These are phyloP conservation scores for Mortierella sp. DNA, from an alignment of 371 early-diverging fungal species.

Conservation along the genomic window DNA sequence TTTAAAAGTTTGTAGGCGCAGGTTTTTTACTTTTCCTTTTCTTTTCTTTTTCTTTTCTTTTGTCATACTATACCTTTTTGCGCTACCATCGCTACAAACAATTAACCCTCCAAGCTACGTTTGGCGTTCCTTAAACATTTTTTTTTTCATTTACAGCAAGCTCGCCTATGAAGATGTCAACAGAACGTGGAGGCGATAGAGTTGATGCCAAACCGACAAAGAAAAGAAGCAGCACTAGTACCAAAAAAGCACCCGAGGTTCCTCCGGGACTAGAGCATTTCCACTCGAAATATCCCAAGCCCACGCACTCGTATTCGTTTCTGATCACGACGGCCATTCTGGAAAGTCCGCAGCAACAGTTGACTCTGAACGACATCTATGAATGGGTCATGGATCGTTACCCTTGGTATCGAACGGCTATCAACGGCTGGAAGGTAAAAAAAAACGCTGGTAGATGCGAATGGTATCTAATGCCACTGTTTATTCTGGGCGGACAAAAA, in stretches of 20 bases:
- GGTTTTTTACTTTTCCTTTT: conserved; percentile 1
- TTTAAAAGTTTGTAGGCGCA: conserved; percentile 5
- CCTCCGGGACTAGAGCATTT: conserved; percentile 37
- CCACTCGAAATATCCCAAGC: conserved; percentile 63
- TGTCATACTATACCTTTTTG: neutral
- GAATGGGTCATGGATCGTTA: conserved; percentile 87
- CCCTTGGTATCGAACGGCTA: conserved; percentile 81
- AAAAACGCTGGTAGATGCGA: neutral
- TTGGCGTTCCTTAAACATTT: neutral
- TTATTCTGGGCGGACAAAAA: no score
- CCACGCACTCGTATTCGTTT: conserved; percentile 93
- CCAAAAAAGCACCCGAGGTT: conserved; percentile 26
- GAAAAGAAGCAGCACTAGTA: conserved; percentile 15
- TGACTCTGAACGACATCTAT: conserved; percentile 95
- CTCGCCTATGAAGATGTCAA: conserved; percentile 15
- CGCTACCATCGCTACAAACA: neutral
- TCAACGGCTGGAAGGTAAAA: conserved; percentile 88
- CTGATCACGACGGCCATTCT: conserved; percentile 94
- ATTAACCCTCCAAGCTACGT: neutral
- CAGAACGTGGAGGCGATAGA: conserved; percentile 16
- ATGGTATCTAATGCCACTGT: no score
- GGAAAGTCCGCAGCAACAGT: conserved; percentile 73
- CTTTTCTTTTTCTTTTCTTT: neutral
- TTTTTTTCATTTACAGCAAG: conserved; percentile 2
- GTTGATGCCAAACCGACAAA: conserved; percentile 17